These are phyloP conservation scores for Entomortierella lignicola DNA, from an alignment of 192 early-diverging fungal species.

Conservation along the genomic window DNA sequence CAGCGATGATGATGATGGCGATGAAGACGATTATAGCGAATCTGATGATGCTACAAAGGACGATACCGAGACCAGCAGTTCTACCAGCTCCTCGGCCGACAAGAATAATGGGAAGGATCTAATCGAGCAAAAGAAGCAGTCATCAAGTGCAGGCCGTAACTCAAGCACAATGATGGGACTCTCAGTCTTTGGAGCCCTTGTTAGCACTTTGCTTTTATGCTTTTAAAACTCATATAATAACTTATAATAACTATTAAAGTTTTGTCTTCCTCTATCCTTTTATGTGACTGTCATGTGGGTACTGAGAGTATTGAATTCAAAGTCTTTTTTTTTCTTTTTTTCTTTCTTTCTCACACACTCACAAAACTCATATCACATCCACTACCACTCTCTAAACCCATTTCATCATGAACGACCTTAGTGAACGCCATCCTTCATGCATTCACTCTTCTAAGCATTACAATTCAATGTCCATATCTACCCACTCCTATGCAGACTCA, in stretches of 20 bases:
- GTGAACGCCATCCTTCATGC: slow-evolving; percentile 34
- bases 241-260: too few relatives aligned
- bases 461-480: slow-evolving; percentile 26
- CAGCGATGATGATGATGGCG: slow-evolving; percentile 11
- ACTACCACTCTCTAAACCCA: too few relatives aligned
- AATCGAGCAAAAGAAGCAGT: background rate
- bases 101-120: background rate
- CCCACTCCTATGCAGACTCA: background rate
- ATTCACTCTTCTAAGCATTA: slow-evolving; percentile 35
- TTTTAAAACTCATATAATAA: too few relatives aligned
- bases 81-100: background rate
- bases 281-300: background rate
- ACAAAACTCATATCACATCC: background rate
- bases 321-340: background rate
- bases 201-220: background rate
- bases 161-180: slow-evolving; percentile 1
- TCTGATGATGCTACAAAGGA: background rate
- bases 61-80: background rate
- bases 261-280: background rate
- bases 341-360: background rate
- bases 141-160: background rate
- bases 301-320: background rate
- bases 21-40: background rate
- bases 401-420: slow-evolving; percentile 27
- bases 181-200: background rate